These are phyloP conservation scores for Scutellaria baicalensis DNA, from an alignment of 257 asterid genomes.

Conservation along the genomic window DNA sequence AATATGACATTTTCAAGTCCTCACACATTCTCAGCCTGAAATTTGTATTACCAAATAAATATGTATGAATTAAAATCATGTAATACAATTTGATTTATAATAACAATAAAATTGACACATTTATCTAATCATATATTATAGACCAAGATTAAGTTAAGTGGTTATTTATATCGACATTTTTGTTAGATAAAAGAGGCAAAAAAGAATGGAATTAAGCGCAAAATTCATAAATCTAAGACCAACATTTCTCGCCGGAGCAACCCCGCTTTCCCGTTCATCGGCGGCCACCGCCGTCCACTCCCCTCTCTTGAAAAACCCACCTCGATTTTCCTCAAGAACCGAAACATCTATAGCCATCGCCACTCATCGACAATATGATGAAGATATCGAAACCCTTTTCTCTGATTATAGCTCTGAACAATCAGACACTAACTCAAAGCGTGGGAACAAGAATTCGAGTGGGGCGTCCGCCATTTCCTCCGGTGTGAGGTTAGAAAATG, in stretches of 20 bases:
- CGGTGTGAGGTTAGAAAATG: slow-evolving; percentile 78
- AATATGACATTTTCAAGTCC: too few relatives aligned
- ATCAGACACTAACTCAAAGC: slow-evolving; percentile 31
- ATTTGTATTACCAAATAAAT: too few relatives aligned
- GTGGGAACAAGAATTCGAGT: slow-evolving; percentile 31
- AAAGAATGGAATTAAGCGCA: slow-evolving; percentile 50
- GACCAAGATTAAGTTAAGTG: too few relatives aligned
- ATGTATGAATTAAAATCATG: too few relatives aligned
- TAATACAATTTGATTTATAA: too few relatives aligned
- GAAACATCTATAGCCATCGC: slow-evolving; percentile 43
- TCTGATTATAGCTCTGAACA: slow-evolving; percentile 22
- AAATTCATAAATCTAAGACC: slow-evolving; percentile 50
- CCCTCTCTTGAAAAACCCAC: slow-evolving; percentile 15
- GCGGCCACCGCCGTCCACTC: slow-evolving; percentile 18
- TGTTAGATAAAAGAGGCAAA: not conserved
- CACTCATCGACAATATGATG: slow-evolving; percentile 35
- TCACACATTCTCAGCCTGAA: too few relatives aligned
- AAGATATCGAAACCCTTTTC: slow-evolving; percentile 69
- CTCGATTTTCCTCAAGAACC: slow-evolving; percentile 35
- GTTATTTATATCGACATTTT: not conserved
- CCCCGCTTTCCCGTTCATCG: slow-evolving; percentile 20
- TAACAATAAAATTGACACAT: too few relatives aligned
- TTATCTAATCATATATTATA: too few relatives aligned
- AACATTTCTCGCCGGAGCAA: slow-evolving; percentile 47
- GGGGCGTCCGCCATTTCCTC: slow-evolving; percentile 89